Conservation (phyloP, 768 basidiomycete species). For the Scleroderma bovista region DNA sequence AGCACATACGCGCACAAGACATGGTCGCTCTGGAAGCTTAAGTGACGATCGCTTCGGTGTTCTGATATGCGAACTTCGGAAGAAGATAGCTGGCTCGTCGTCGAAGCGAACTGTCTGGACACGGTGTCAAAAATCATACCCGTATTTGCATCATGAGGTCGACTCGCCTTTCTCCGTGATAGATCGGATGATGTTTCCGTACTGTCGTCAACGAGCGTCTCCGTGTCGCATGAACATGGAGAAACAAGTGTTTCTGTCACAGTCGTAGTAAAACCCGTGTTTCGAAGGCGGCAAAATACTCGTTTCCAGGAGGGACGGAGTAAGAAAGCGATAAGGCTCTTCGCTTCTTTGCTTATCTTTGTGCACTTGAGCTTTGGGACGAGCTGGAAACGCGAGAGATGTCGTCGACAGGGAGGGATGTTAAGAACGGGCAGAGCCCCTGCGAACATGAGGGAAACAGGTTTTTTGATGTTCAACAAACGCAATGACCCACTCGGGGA, state of each 20-base stretch:
- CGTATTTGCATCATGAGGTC: neutral
- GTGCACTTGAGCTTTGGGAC: conserved; percentile 9
- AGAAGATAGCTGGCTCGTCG: conserved; percentile 20
- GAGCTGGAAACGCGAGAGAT: conserved; percentile 8
- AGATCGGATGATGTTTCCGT: conserved; percentile 4
- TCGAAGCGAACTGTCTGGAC: conserved; percentile 23
- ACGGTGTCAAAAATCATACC: neutral
- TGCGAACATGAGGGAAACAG: conserved; percentile 11
- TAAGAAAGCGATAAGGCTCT: conserved; percentile 14
- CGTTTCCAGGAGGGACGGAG: conserved; percentile 22
- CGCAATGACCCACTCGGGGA: neutral
- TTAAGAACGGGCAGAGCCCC: neutral
- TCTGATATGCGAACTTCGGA: conserved; percentile 14
- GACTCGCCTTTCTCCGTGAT: conserved; percentile 13
- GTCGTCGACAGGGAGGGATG: conserved; percentile 8
- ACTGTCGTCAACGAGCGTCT: conserved; percentile 1
- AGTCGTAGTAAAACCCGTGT: neutral
- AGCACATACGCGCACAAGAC: conserved; percentile 21
- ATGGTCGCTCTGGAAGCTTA: conserved; percentile 21
- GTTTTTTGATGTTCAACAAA: neutral
- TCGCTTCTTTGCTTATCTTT: conserved; percentile 13
- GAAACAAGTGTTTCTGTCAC: neutral
- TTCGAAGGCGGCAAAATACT: conserved; percentile 4
- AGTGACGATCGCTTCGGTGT: conserved; percentile 7
- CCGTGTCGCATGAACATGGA: conserved; percentile 7